phyloP scores from a whole-genome alignment of 2,329 filamentous ascomycete genomes.

The Polychaeton citri region DNA sequence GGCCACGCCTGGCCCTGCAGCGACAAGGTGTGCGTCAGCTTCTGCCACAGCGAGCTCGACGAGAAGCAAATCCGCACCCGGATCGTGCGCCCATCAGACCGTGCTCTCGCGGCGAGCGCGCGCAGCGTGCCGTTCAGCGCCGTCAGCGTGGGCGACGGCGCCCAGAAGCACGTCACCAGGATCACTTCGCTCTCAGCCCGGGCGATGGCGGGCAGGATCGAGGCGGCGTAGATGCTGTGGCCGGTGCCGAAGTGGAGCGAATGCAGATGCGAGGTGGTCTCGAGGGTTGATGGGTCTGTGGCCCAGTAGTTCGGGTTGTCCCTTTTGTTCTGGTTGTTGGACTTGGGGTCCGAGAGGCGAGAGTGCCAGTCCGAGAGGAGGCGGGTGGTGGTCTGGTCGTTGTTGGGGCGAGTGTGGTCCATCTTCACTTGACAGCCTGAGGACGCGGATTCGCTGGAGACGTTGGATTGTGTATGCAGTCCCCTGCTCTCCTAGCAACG shows the following conservation, averaged over 20 bases:
- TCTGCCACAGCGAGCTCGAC: conserved; percentile 57
- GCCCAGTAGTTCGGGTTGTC: conserved; percentile 29
- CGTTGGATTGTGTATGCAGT: too few species aligned
- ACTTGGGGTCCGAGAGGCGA: not conserved
- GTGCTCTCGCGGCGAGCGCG: conserved; percentile 41
- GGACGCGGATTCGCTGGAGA: too few species aligned
- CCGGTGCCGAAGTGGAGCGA: conserved; percentile 32
- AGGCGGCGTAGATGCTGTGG: conserved; percentile 24
- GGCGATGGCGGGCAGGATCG: conserved; percentile 48
- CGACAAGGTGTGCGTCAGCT: conserved; percentile 58
- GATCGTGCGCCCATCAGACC: conserved; percentile 25
- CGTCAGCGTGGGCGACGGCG: conserved; percentile 47
- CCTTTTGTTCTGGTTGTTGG: conserved; percentile 1
- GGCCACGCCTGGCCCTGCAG: conserved; percentile 49
- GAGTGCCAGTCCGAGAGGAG: too few species aligned
- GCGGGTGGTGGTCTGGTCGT: too few species aligned
- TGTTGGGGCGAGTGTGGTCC: too few species aligned
- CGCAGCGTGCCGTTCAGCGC: conserved; percentile 45
- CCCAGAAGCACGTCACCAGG: conserved; percentile 76
- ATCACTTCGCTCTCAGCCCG: conserved; percentile 52
- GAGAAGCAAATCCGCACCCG: conserved; percentile 65
- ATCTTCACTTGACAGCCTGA: too few species aligned
- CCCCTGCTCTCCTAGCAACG: too few species aligned
- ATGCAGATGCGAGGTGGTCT: conserved; percentile 22
- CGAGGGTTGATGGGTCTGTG: conserved; percentile 18